These are phyloP conservation scores for Boletus rubroflammeus DNA, from an alignment of 768 basidiomycete species.

Conservation along the genomic window DNA sequence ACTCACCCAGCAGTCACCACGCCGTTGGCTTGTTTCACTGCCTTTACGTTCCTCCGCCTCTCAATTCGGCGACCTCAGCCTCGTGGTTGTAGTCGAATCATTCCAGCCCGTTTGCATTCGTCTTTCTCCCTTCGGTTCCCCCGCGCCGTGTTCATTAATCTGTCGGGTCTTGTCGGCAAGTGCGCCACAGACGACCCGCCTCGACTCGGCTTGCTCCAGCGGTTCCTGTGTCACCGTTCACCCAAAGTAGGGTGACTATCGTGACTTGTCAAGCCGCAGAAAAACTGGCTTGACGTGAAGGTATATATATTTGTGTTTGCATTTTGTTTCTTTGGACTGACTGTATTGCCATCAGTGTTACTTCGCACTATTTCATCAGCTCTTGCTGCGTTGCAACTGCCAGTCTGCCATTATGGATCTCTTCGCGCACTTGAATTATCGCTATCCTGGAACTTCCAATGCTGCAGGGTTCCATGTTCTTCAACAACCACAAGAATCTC, in stretches of 20 bases:
- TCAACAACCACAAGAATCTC: not conserved
- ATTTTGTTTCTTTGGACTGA: not conserved
- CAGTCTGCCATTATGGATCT: conserved; percentile 12
- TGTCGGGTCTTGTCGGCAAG: conserved; percentile 3
- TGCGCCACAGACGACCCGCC: conserved; percentile 3
- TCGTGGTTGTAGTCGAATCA: conserved; percentile 9
- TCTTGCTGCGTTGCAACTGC: not conserved
- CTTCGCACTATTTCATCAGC: not conserved
- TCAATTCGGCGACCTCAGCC: conserved; percentile 8
- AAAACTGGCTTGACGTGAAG: conserved; percentile 1
- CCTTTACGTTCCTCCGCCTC: conserved; percentile 12
- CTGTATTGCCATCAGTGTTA: not conserved
- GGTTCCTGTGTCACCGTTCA: not conserved
- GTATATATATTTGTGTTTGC: conserved; percentile 18
- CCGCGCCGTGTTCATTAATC: conserved; percentile 5
- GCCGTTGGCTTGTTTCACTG: not conserved
- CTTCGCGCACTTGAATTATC: conserved; percentile 13
- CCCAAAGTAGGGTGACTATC: not conserved
- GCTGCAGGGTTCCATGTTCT: not conserved
- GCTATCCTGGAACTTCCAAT: conserved; percentile 10
- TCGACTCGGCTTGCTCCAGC: not conserved
- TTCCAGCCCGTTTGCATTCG: not conserved
- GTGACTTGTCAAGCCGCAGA: not conserved
- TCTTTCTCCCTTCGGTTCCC: conserved; percentile 5
- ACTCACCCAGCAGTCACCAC: not conserved